Evolutionary conservation across 305 asterid genomes (phyloP), one percentile per base, ranked within the genome.

Genomic region (Solanum hybrid): DNA sequence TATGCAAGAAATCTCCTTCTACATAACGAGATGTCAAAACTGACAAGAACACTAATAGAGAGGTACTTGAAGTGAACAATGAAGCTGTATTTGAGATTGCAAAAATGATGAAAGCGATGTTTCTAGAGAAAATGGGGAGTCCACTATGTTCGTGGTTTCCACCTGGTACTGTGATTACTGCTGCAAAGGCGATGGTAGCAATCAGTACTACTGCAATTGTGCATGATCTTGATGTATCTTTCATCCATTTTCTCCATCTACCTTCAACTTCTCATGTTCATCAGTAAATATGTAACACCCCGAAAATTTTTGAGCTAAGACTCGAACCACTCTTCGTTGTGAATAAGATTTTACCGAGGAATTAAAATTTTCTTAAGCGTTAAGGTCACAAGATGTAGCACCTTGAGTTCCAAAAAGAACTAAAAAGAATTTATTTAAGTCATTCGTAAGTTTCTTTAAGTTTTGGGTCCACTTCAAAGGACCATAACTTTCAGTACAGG

Each of bases 31-130:
- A 51, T 1, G 65, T 91, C 61, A 88, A 85, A 7, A 91, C 24
- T 10, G 89, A 91, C 10, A 91, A 78, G 57, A 90, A 91, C 86
- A 41, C 73, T 2, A 91, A 57, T 1, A 88, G 84, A 13, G 91
- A 68, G 7, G 91, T 51, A 17, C 76, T 76, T 1, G 93, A 86
- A 26, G 39, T 76, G 36, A 89, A 24, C 26, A 89, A 45, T 36
- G 91, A 88, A 2, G 78, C 32, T n/a, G 81, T 87, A 37, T 91
- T 89, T 5, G 91, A 36, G 29, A 91, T 32, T 3, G 90, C 38
- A 29, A 91, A 90, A 6, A 51, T 70, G 4, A 61, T 73, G 77
- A 90, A 86, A 38, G 83, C 86, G 65, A 20, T 29, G 57, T 65
- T 78, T 1, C 13, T 31, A 7, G 87, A 32, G 72, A 92, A 89